Evolutionary conservation across 2,329 filamentous ascomycete species (phyloP).

Genomic region (Colletotrichum falcatum): DNA sequence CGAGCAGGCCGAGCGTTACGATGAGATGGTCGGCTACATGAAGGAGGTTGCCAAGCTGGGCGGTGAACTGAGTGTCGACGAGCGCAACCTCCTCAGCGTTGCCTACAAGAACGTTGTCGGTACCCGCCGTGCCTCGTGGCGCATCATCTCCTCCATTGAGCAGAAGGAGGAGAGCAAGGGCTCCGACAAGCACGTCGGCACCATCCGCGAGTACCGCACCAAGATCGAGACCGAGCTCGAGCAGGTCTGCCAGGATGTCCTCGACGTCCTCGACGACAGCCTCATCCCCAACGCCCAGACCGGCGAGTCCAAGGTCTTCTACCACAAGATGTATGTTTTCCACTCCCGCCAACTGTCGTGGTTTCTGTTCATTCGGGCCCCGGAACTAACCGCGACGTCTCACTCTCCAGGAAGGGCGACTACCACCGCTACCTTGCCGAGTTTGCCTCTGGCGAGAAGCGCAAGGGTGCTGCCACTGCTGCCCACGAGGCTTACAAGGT

Average conservation of each 20-base stretch:
- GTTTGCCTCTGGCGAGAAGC: conserved; percentile 93
- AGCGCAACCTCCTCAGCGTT: conserved; percentile 98
- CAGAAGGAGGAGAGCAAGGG: conserved; percentile 99
- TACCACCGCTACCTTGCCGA: conserved; percentile 96
- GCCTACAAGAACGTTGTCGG: conserved; percentile 99
- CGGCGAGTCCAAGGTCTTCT: conserved; percentile 99
- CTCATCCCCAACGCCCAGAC: conserved; percentile 96
- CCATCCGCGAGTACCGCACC: conserved; percentile 96
- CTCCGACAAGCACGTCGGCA: conserved; percentile 91
- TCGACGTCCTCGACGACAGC: conserved; percentile 92
- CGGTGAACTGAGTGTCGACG: conserved; percentile 89
- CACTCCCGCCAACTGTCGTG: conserved; percentile 8
- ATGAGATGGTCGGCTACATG: conserved; percentile 99
- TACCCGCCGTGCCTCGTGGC: conserved; percentile 97
- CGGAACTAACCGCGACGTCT: conserved; percentile 35
- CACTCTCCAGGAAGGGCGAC: conserved; percentile 84
- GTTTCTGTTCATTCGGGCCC: conserved; percentile 4
- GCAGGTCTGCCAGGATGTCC: conserved; percentile 97
- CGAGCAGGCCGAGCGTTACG: conserved; percentile 99
- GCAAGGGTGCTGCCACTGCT: conserved; percentile 86
- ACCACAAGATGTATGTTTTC: conserved; percentile 95
- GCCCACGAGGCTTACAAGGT: conserved; percentile 99
- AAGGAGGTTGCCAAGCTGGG: conserved; percentile 97
- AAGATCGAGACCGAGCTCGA: conserved; percentile 98
- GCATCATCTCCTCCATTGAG: conserved; percentile 99